Percentiles rank a stretch among this genome's conserved stretches.
These are phyloP conservation scores for Citrus maxima DNA, from an alignment of 345 rosid species.

Conservation along the genomic window DNA sequence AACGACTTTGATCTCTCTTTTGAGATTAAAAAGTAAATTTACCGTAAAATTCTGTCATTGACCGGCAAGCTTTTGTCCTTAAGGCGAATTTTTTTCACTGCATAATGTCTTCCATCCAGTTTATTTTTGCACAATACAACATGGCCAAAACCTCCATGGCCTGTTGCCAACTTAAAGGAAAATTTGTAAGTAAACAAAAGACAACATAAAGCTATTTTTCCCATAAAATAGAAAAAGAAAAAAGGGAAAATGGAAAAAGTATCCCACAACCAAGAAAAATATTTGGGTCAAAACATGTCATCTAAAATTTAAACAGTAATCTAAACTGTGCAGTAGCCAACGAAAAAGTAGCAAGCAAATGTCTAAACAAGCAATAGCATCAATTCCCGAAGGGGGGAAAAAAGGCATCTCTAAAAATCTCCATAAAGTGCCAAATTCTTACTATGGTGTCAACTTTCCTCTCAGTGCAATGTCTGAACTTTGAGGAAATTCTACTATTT, in stretches of 20 bases:
- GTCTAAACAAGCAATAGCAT: background rate
- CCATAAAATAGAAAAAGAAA: background rate
- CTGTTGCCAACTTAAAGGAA: slow-evolving; percentile 30
- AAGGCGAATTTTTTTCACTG: slow-evolving; percentile 90
- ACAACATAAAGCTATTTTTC: background rate
- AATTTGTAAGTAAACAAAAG: background rate
- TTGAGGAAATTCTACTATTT: background rate
- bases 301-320: background rate
- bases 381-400: background rate
- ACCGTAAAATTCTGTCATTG: slow-evolving; percentile 81
- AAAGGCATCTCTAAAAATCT: background rate
- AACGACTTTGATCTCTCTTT: slow-evolving; percentile 4
- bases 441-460: background rate
- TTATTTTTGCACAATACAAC: slow-evolving; percentile 95
- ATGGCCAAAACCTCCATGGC: slow-evolving; percentile 96
- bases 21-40: slow-evolving; percentile 14
- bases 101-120: slow-evolving; percentile 97
- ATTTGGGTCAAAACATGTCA: background rate
- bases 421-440: background rate
- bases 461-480: background rate
- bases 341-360: background rate
- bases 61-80: slow-evolving; percentile 81
- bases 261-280: background rate
- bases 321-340: background rate
- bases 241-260: background rate